Base-by-base conservation (phyloP, 1,284 basidiomycete genomes). In the Puccinia coronata region DNA sequence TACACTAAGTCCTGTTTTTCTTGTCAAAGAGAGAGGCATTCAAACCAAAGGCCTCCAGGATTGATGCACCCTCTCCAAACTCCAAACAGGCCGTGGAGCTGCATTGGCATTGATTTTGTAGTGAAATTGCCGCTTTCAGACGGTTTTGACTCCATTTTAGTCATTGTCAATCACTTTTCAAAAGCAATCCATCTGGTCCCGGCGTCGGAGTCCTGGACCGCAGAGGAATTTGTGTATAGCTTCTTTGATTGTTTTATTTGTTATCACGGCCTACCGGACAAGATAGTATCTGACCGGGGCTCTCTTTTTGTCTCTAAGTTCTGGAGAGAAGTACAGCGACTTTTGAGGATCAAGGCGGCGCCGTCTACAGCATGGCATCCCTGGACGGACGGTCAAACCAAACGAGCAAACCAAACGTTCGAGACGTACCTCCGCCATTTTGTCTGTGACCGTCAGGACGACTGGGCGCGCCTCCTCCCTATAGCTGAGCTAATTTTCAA, bases 191-290 rank as follows among this genome's bases (percentile, higher is more conserved):
- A 72, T 55, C 36, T 72, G 3, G 55, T 72, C 3, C 49, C 70
- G 0, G n/a, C 16, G 1, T 34, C 20, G 1, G 70, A 72, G 23
- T 1, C 70, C 12, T 47, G 23, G 39, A 8, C 4, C 11, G 41
- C 65, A 0, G 16, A 51, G 12, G 61, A 49, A 18, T 67, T 31
- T 11, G 57, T 47, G 5, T 43, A 20, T 34, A 11, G 4, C 0
- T 78, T 55, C 43, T 28, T 67, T 3, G 47, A 70, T 9, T 16
- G 36, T 1, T 5, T 78, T 1, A 28, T 78, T 41, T 8, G 34
- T 23, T 47, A 51, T n/a, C 80, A 81, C n/a, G 80, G 80, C 0
- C 23, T 65, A 3, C 70, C 72, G 3, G 36, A 67, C 1, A 72
- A 73, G 0, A 72, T 81, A n/a, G n/a, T n/a, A n/a, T n/a, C n/a